Percentiles rank a stretch among this genome's conserved stretches.
Evolutionary conservation across 306 rosid genomes (phyloP).

Genomic region (Castanea crenata): DNA sequence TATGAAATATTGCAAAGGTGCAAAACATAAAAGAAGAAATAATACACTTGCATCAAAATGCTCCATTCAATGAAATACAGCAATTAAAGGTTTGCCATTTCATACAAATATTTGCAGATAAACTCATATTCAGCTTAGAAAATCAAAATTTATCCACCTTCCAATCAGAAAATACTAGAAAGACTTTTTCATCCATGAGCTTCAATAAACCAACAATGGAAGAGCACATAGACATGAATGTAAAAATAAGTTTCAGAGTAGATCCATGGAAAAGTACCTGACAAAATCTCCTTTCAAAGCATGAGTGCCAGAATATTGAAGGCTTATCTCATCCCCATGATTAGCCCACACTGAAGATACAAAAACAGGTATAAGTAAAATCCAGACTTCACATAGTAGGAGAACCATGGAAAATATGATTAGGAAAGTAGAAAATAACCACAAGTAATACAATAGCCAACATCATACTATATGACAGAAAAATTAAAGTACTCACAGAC

Average conservation of each 20-base stretch:
- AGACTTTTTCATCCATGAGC: background rate
- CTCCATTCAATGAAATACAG: background rate
- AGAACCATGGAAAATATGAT: conserved; percentile 9
- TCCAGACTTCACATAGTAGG: conserved; percentile 20
- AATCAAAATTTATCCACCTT: background rate
- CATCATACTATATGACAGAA: conserved; percentile 18
- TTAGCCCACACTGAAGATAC: conserved; percentile 89
- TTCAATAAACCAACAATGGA: background rate
- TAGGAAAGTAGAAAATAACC: conserved; percentile 14
- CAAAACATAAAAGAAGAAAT: background rate
- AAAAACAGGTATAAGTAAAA: conserved; percentile 20
- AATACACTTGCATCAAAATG: background rate
- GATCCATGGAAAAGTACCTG: conserved; percentile 53
- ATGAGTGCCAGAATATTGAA: conserved; percentile 93
- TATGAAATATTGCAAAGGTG: conserved; percentile 13
- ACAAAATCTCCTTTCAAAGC: conserved; percentile 97
- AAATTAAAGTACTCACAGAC: conserved; percentile 53
- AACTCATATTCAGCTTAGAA: background rate
- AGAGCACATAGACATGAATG: background rate
- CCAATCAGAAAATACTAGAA: background rate
- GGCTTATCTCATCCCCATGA: conserved; percentile 95
- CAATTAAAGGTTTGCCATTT: background rate
- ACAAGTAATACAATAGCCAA: background rate
- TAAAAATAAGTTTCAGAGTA: conserved; percentile 4
- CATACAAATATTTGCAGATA: background rate